phyloP scores from a whole-genome alignment of 1,139 yeast species.

The Arxiozyma bovina region DNA sequence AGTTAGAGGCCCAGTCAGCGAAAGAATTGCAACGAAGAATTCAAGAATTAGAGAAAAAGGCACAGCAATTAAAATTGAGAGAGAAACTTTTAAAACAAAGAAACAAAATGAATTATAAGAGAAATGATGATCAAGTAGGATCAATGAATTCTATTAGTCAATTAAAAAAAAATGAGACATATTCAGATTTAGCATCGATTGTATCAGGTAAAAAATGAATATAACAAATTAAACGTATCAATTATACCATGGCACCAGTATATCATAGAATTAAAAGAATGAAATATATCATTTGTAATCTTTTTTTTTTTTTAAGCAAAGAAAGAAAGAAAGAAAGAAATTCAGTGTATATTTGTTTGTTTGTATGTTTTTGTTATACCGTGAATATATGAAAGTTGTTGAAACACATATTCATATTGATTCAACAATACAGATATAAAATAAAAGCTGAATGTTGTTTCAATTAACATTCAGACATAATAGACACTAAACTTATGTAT shows the following conservation, averaged over 20 bases:
- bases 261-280: neutral
- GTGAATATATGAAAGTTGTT: no score
- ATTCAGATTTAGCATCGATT: conserved; percentile 46
- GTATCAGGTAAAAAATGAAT: conserved; percentile 16
- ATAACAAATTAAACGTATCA: no score
- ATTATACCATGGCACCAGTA: no score
- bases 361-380: no score
- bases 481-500: no score
- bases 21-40: conserved; percentile 63
- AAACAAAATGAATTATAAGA: conserved; percentile 3
- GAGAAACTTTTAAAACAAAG: conserved; percentile 42
- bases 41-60: conserved; percentile 66
- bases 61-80: conserved; percentile 60
- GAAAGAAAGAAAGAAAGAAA: neutral
- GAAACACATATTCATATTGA: no score
- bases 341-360: no score
- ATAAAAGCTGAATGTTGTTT: no score
- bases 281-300: no score
- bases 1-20: conserved; percentile 69
- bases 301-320: no score
- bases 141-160: conserved; percentile 9
- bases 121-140: conserved; percentile 9
- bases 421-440: no score
- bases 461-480: no score
- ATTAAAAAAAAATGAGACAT: conserved; percentile 44